These are phyloP conservation scores for Fusarium siculi DNA, from an alignment of 2,329 filamentous ascomycete species.

Conservation along the genomic window DNA sequence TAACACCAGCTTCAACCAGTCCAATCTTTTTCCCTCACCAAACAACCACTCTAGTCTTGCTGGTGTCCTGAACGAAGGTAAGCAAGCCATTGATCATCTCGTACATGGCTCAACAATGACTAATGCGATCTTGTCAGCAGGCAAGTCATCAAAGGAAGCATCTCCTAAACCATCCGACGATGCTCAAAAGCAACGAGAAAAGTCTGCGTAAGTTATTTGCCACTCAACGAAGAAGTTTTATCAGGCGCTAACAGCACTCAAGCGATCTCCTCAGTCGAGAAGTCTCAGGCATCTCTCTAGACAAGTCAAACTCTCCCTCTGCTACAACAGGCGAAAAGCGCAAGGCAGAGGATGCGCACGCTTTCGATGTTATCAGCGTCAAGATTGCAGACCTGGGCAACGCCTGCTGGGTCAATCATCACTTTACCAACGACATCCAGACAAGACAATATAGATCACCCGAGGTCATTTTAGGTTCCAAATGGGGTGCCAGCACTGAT, in stretches of 20 bases:
- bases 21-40: slow-evolving; percentile 74
- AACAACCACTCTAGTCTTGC: slow-evolving; percentile 80
- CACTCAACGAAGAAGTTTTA: background rate
- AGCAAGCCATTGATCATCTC: slow-evolving; percentile 32
- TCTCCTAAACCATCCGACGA: slow-evolving; percentile 67
- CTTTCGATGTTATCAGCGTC: slow-evolving; percentile 86
- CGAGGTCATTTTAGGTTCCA: slow-evolving; percentile 94
- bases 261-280: slow-evolving; percentile 92
- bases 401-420: slow-evolving; percentile 98
- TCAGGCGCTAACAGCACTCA: slow-evolving; percentile 20
- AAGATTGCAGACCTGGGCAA: slow-evolving; percentile 99
- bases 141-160: slow-evolving; percentile 53
- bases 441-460: slow-evolving; percentile 97
- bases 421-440: slow-evolving; percentile 99
- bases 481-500: slow-evolving; percentile 99
- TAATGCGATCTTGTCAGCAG: slow-evolving; percentile 38
- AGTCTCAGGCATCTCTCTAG: slow-evolving; percentile 92
- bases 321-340: slow-evolving; percentile 70
- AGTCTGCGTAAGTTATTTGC: slow-evolving; percentile 79
- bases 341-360: slow-evolving; percentile 66
- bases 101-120: background rate
- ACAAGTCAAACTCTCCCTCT: slow-evolving; percentile 70
- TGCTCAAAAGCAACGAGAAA: slow-evolving; percentile 85
- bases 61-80: slow-evolving; percentile 85
- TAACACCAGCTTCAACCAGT: slow-evolving; percentile 87